Evolutionary conservation across 805 yeast genomes (phyloP).

Genomic region (Hanseniaspora hatyaiensis): DNA sequence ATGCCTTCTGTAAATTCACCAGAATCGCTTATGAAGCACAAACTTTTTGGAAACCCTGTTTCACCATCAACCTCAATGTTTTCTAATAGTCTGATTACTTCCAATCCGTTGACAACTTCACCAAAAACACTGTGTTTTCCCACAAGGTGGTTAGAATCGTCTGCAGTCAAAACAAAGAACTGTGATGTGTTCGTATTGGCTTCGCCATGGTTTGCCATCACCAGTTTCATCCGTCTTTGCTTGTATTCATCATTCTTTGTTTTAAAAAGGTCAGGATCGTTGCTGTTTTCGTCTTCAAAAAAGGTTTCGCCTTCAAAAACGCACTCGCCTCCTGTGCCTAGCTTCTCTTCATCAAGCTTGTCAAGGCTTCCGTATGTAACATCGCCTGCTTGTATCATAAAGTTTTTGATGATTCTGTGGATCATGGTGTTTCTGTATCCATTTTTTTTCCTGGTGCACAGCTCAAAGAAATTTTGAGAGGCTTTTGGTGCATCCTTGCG

Average conservation of each 20-base stretch:
- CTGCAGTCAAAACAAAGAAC: constrained; percentile 56
- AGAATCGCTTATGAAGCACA: constrained; percentile 42
- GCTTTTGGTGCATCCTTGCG: constrained; percentile 46
- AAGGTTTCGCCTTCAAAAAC: constrained; percentile 30
- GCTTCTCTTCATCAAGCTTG: constrained; percentile 15
- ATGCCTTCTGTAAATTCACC: constrained; percentile 50
- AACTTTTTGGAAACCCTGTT: constrained; percentile 34
- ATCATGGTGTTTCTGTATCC: constrained; percentile 36
- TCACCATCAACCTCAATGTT: constrained; percentile 34
- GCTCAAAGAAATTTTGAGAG: constrained; percentile 37
- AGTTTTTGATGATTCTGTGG: constrained; percentile 55
- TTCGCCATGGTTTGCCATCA: constrained; percentile 52
- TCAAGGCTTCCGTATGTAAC: constrained; percentile 32
- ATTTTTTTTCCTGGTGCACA: constrained; percentile 31
- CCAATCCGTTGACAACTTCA: constrained; percentile 52
- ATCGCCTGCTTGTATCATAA: constrained; percentile 64
- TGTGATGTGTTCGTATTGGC: constrained; percentile 47
- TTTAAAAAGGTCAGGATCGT: constrained; percentile 30
- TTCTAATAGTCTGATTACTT: constrained; percentile 57
- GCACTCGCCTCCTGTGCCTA: constrained; percentile 40
- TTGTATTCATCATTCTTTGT: constrained; percentile 28
- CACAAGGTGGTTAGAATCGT: constrained; percentile 56
- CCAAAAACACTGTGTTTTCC: constrained; percentile 77
- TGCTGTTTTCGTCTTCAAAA: constrained; percentile 50
- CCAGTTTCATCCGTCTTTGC: constrained; percentile 30